A percentile compares a stretch with the other conserved stretches of the same genome.
Conservation (phyloP, 1,284 basidiomycete genomes). For the Clitocybe nebularis region DNA sequence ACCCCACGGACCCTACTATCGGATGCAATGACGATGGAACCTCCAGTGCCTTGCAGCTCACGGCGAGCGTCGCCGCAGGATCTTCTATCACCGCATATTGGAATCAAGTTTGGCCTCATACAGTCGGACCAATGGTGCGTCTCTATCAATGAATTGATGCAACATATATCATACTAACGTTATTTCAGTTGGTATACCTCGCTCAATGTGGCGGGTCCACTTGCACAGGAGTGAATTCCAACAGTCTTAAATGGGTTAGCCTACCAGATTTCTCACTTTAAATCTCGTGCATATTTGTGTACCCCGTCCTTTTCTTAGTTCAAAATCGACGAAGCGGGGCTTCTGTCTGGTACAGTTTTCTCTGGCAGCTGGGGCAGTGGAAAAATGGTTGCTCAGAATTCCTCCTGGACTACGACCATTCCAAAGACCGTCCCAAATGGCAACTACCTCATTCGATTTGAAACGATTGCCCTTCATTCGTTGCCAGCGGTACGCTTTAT, state of each 20-base stretch:
- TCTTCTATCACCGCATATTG: conserved; percentile 53
- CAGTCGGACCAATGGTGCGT: conserved; percentile 46
- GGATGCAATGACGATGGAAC: conserved; percentile 57
- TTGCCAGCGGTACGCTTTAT: conserved; percentile 41
- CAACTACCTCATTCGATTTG: conserved; percentile 51
- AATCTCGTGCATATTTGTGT: too few relatives aligned
- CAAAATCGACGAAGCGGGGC: conserved; percentile 54
- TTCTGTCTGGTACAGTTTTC: conserved; percentile 46
- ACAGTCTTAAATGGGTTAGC: conserved; percentile 44
- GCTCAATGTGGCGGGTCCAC: conserved; percentile 45
- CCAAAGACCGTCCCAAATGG: conserved; percentile 46
- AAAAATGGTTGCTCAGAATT: conserved; percentile 50
- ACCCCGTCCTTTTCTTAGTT: conserved; percentile 40
- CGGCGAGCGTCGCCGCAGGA: conserved; percentile 50
- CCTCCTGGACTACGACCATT: conserved; percentile 53
- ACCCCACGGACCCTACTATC: conserved; percentile 41
- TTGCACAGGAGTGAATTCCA: conserved; percentile 44
- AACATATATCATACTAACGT: too few relatives aligned
- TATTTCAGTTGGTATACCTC: conserved; percentile 48
- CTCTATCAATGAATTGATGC: too few relatives aligned
- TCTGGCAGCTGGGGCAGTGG: conserved; percentile 47
- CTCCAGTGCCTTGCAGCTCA: conserved; percentile 45
- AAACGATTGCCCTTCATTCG: conserved; percentile 54
- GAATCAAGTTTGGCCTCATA: conserved; percentile 58
- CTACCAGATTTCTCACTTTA: background rate